Evolutionary conservation across 1,284 basidiomycete genomes (phyloP).

Genomic region (Coriolopsis trogii): DNA sequence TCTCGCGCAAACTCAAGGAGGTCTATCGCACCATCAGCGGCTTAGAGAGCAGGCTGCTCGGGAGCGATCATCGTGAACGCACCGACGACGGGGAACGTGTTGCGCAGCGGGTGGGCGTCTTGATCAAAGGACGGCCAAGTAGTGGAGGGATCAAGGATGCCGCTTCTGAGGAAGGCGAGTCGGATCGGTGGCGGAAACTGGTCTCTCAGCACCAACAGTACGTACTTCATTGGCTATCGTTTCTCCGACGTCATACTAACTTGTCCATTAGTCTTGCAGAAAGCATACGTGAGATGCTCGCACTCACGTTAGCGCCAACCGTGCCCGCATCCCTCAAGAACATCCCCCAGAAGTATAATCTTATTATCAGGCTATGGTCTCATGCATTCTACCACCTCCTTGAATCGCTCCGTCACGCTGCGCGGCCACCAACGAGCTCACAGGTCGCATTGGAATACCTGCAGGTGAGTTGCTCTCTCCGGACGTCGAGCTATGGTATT

Average conservation of each 20-base stretch:
- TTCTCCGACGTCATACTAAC: not conserved
- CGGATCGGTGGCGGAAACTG: slow-evolving; percentile 65
- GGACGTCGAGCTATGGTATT: too few relatives aligned
- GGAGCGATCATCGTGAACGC: slow-evolving; percentile 53
- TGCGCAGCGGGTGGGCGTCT: slow-evolving; percentile 40
- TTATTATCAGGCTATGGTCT: slow-evolving; percentile 92
- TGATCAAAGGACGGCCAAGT: slow-evolving; percentile 48
- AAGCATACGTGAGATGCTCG: slow-evolving; percentile 85
- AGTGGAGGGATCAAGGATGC: slow-evolving; percentile 34
- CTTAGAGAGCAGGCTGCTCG: slow-evolving; percentile 73
- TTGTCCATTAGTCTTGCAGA: slow-evolving; percentile 72
- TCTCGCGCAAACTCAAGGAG: slow-evolving; percentile 77
- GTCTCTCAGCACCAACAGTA: slow-evolving; percentile 75
- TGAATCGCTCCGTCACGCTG: slow-evolving; percentile 86
- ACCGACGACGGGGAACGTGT: slow-evolving; percentile 27
- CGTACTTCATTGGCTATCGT: slow-evolving; percentile 30
- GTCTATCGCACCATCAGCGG: slow-evolving; percentile 77
- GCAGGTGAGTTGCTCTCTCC: slow-evolving; percentile 33
- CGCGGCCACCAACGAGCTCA: slow-evolving; percentile 77
- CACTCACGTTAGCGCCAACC: slow-evolving; percentile 83
- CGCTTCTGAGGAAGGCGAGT: slow-evolving; percentile 56
- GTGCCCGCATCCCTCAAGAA: slow-evolving; percentile 87
- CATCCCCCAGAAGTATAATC: slow-evolving; percentile 93
- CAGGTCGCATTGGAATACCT: slow-evolving; percentile 48
- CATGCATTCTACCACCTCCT: slow-evolving; percentile 89